These are phyloP conservation scores for Colletotrichum sp. DNA, from an alignment of 2,329 filamentous ascomycete species.

Conservation along the genomic window DNA sequence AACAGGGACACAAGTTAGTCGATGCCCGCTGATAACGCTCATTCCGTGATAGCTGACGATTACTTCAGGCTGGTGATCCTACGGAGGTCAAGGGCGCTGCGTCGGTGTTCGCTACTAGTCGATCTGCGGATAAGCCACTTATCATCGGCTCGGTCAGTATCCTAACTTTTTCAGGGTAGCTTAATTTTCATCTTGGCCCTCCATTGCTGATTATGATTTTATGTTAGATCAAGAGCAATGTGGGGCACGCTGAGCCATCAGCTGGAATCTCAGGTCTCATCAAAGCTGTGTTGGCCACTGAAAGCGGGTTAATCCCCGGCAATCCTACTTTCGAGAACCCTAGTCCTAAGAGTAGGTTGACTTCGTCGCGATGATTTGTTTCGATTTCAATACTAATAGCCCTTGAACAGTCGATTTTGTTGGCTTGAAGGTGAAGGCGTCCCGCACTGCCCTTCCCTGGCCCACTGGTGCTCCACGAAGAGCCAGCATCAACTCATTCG, in stretches of 20 bases:
- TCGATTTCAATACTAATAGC: neutral
- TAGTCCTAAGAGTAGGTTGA: slow-evolving; percentile 42
- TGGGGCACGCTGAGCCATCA: slow-evolving; percentile 34
- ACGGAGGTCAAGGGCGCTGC: slow-evolving; percentile 34
- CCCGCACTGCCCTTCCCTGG: neutral
- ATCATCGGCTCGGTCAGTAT: slow-evolving; percentile 28
- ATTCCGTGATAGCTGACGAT: neutral
- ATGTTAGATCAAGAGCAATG: slow-evolving; percentile 32
- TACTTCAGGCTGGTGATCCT: slow-evolving; percentile 36
- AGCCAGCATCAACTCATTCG: slow-evolving; percentile 37
- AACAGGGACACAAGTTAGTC: slow-evolving; percentile 35
- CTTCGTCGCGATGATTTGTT: neutral
- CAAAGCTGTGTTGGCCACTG: slow-evolving; percentile 31
- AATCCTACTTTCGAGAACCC: slow-evolving; percentile 23
- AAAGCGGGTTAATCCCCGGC: slow-evolving; percentile 29
- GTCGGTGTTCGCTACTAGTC: slow-evolving; percentile 26
- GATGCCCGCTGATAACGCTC: neutral
- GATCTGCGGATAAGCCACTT: slow-evolving; percentile 21
- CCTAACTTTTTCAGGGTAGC: neutral
- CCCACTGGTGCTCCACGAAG: slow-evolving; percentile 14
- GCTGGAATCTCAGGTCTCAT: slow-evolving; percentile 33
- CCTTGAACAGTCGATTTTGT: neutral
- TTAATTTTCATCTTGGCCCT: neutral
- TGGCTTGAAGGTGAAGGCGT: neutral
- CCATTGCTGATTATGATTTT: neutral